Conservation (phyloP, 495 filamentous ascomycete species). For the Massariosphaeria phaeospora region DNA sequence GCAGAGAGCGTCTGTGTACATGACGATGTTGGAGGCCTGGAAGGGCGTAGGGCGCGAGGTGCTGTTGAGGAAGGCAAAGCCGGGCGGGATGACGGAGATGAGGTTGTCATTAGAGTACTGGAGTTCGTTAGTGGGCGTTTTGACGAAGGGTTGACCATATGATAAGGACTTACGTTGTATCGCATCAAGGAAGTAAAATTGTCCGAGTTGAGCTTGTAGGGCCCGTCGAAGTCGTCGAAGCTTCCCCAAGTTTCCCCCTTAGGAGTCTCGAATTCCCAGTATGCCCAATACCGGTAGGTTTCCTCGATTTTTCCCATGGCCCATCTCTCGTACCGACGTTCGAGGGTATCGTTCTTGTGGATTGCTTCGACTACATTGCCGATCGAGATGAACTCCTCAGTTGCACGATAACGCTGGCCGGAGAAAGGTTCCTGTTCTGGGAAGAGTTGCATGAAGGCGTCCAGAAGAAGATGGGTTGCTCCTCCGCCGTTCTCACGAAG, state of each 20-base stretch:
- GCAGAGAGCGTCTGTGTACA: constrained; percentile 27
- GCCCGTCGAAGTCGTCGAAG: constrained; percentile 20
- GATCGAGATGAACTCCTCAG: constrained; percentile 15
- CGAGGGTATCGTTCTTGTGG: constrained; percentile 8
- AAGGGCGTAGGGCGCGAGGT: constrained; percentile 30
- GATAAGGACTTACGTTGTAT: constrained; percentile 20
- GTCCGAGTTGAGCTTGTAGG: constrained; percentile 20
- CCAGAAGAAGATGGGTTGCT: constrained; percentile 9
- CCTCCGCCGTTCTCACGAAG: constrained; percentile 27
- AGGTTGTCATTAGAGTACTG: constrained; percentile 22
- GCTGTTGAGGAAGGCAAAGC: constrained; percentile 21
- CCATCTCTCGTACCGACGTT: constrained; percentile 11
- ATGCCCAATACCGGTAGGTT: constrained; percentile 15
- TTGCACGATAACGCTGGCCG: constrained; percentile 14
- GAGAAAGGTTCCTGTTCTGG: constrained; percentile 12
- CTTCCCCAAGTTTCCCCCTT: constrained; percentile 14
- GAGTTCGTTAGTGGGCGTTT: not conserved
- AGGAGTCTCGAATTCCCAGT: constrained; percentile 11
- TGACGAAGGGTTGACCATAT: not conserved
- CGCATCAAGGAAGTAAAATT: constrained; percentile 21
- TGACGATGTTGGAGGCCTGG: constrained; percentile 21
- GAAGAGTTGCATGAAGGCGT: constrained; percentile 30
- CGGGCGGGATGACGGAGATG: constrained; percentile 20
- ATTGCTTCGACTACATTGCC: constrained; percentile 15
- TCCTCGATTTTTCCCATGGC: not conserved